phyloP scores from a whole-genome alignment of 2,329 filamentous ascomycete species.

The Pyrenochaeta sp. region DNA sequence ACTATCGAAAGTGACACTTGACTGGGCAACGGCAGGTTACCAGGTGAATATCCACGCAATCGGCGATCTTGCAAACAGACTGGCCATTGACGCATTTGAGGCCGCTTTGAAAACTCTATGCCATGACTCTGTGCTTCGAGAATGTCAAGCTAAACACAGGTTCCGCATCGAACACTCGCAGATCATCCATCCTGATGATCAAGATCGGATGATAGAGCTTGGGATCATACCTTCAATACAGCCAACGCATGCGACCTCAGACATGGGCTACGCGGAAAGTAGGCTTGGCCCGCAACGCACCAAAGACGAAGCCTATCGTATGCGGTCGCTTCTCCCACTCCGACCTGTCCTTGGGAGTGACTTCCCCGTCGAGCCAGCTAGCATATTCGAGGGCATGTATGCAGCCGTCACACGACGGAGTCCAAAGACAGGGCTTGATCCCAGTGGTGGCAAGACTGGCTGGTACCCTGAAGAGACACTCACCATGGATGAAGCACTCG shows the following conservation, averaged over 20 bases:
- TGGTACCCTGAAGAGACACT: constrained; percentile 70
- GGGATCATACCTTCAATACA: constrained; percentile 75
- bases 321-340: constrained; percentile 67
- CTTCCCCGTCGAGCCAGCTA: constrained; percentile 75
- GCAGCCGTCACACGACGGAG: constrained; percentile 70
- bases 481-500: constrained; percentile 66
- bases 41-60: constrained; percentile 79
- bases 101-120: constrained; percentile 65
- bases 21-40: constrained; percentile 69
- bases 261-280: constrained; percentile 71
- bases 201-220: constrained; percentile 64
- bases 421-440: constrained; percentile 58
- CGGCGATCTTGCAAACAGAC: constrained; percentile 72
- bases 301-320: constrained; percentile 68
- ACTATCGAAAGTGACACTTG: constrained; percentile 61
- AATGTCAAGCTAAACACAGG: constrained; percentile 64
- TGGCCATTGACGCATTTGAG: constrained; percentile 70
- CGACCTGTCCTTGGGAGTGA: constrained; percentile 71
- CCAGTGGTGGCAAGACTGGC: constrained; percentile 58
- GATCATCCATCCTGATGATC: constrained; percentile 73
- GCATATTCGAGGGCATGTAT: constrained; percentile 74
- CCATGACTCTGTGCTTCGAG: constrained; percentile 45
- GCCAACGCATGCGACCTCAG: constrained; percentile 75
- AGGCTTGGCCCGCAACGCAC: constrained; percentile 68
- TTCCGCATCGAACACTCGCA: constrained; percentile 77